Base-by-base conservation (phyloP, 2,329 filamentous ascomycete genomes). In the Exserohilum rostratum region DNA sequence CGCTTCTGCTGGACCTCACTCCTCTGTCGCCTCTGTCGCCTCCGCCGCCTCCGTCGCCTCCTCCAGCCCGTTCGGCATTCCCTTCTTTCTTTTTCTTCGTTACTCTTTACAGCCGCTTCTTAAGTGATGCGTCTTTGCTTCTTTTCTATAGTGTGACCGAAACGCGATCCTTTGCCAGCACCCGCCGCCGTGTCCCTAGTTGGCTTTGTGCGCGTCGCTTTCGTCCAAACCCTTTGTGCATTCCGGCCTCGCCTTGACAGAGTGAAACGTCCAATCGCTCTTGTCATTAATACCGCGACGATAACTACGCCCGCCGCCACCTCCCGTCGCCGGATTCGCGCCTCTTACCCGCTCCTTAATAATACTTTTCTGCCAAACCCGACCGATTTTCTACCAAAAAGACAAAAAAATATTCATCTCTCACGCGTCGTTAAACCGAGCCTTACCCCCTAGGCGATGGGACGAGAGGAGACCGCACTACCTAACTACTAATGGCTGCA, bases 401-500 rank as follows among this genome's bases (percentile, higher is more conserved):
- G 11, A 31, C 27, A 33, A 47, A 47, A 22, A 20, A 31, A 18
- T 35, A 35, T 35, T 40, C 42, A 44, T 20, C 43, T 18, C 29
- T 20, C 43, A 38, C 48, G 43, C 45, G 40, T 27, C 44, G n/a
- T 49, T 35, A 27, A 31, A 54, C 47, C 44, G 7, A 31, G 40
- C 44, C n/a, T 37, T 29, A 38, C 33, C 45, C 33, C 45, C 22
- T 54, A 51, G 67, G 67, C 62, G 20, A 75, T 75, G 72, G 68
- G 59, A 64, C 30, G 61, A 50, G 72, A 64, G 64, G 52, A 57
- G 13, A 35, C 42, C 22, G 44, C 50, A 25, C 42, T 44, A 39
- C 50, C 50, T 53, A 34, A 65, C 50, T 51, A 67, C 58, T 45
- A 54, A 80, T 80, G 78, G 75, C 77, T 50, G 76, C 77, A 48